phyloP scores from a whole-genome alignment of 2,329 filamentous ascomycete species.

The Cladophialophora carrionii region DNA sequence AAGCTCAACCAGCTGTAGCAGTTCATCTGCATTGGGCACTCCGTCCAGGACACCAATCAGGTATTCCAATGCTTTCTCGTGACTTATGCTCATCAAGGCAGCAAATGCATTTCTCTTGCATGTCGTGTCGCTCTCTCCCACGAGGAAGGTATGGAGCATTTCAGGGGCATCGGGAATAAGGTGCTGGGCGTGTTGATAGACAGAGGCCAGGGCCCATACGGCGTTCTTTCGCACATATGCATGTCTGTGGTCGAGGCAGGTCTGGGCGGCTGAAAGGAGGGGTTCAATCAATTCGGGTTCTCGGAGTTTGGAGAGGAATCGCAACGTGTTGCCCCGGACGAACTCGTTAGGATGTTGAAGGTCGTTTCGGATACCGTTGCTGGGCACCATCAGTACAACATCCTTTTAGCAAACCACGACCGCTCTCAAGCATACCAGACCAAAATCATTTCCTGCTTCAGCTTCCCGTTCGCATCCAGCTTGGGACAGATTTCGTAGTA shows the following conservation, averaged over 20 bases:
- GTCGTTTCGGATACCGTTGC: constrained; percentile 97
- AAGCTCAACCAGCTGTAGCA: constrained; percentile 88
- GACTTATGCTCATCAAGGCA: constrained; percentile 85
- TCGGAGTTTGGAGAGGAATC: constrained; percentile 94
- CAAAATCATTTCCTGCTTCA: constrained; percentile 99
- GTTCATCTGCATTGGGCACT: constrained; percentile 90
- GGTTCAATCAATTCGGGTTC: constrained; percentile 96
- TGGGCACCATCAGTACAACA: constrained; percentile 45
- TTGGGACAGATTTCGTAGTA: constrained; percentile 97
- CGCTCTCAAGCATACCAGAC: constrained; percentile 73
- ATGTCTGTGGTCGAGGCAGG: constrained; percentile 92
- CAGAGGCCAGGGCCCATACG: constrained; percentile 90
- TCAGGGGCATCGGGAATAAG: constrained; percentile 96
- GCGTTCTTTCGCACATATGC: constrained; percentile 98
- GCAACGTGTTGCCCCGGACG: constrained; percentile 94
- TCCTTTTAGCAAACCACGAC: neutral
- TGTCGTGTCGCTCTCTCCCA: constrained; percentile 86
- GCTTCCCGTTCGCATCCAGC: constrained; percentile 84
- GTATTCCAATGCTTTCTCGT: constrained; percentile 88
- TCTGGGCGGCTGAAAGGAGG: constrained; percentile 85
- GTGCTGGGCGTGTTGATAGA: constrained; percentile 85
- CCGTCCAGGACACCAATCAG: constrained; percentile 88
- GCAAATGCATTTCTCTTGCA: constrained; percentile 99
- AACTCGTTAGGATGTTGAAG: constrained; percentile 98
- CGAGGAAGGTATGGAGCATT: constrained; percentile 84